Conservation (phyloP, 1,284 basidiomycete species). For the Omphalotus olearius region DNA sequence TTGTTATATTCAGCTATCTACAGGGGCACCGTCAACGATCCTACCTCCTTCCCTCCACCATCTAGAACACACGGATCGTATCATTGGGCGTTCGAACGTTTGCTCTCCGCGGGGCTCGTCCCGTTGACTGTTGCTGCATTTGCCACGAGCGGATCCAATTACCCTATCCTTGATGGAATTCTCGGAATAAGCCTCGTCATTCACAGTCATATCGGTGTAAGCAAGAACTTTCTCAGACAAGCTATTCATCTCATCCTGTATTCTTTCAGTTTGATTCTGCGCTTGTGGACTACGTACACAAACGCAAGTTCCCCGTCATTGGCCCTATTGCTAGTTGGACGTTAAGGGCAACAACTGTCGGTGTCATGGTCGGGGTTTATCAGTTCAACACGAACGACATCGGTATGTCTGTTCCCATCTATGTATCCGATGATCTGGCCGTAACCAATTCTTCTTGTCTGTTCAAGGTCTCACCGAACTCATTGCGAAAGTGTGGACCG, state of each 20-base stretch:
- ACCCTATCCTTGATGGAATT: constrained; percentile 86
- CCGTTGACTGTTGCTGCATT: constrained; percentile 85
- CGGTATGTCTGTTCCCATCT: constrained; percentile 43
- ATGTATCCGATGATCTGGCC: background rate
- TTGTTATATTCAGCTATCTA: constrained; percentile 66
- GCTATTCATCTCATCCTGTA: background rate
- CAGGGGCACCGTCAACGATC: constrained; percentile 95
- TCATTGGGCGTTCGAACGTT: constrained; percentile 97
- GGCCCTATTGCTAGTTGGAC: constrained; percentile 73
- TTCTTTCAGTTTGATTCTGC: constrained; percentile 60
- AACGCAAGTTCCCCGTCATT: constrained; percentile 85
- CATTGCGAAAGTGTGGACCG: constrained; percentile 62
- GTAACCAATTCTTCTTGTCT: background rate
- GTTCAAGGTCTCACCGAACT: constrained; percentile 66
- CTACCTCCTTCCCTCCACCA: constrained; percentile 82
- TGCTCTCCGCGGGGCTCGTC: constrained; percentile 83
- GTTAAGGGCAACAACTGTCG: constrained; percentile 75
- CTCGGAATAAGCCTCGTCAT: constrained; percentile 85
- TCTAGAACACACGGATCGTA: constrained; percentile 86
- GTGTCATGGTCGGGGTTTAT: constrained; percentile 89
- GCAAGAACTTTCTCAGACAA: constrained; percentile 19
- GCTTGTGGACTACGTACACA: constrained; percentile 89
- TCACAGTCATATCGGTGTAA: constrained; percentile 92
- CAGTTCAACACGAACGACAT: constrained; percentile 98
- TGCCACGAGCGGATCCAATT: constrained; percentile 62